Evolutionary conservation across 1,284 basidiomycete genomes (phyloP), one percentile per base, ranked within the genome.

Genomic region (Pterulicium gracile): DNA sequence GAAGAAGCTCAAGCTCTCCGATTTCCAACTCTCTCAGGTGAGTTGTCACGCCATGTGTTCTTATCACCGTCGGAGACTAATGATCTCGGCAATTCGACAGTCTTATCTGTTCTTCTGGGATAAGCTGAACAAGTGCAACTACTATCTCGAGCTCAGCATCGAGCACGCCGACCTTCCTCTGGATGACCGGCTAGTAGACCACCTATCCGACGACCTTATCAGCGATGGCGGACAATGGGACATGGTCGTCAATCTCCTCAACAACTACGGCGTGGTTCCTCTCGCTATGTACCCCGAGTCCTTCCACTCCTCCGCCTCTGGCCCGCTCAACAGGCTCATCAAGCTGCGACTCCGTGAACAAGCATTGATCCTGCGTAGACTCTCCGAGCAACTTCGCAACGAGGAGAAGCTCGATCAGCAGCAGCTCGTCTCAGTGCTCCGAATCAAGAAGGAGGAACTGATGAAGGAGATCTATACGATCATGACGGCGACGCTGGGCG

Each of bases 141-240:
- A 88, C 67, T 96, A 88, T 64, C 79, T 98, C 19, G 94, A 98
- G 66, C 68, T 82, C 42, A 79, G 85, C 48, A 88, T 98, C 54
- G 74, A 95, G 64, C 76, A 89, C 41, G 80, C 81, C 0, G 82
- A 91, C 54, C 73, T 82, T 47, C 81, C 87, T 0, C 66, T 95
- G 42, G 89, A 96, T 48, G 81, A 88, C 56, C 79, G 94, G 2
- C 72, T 94, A 12, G 70, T 97, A 44, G 76, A 72, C 42, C 84
- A 85, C 66, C 75, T 97, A 44, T 77, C 87, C 21, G 61, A 66
- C 12, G 82, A 85, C 45, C 88, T 90, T 21, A 82, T 94, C 59
- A 84, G 79, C 55, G 94, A 98, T 59, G 94, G 94, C 40, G 92
- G 93, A 4, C 89, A 95, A 63, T 94, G 85, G 81, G 92, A 96